These are phyloP conservation scores for Casaregolazyma lundiana DNA, from an alignment of 1,139 yeast genomes.

Conservation along the genomic window DNA sequence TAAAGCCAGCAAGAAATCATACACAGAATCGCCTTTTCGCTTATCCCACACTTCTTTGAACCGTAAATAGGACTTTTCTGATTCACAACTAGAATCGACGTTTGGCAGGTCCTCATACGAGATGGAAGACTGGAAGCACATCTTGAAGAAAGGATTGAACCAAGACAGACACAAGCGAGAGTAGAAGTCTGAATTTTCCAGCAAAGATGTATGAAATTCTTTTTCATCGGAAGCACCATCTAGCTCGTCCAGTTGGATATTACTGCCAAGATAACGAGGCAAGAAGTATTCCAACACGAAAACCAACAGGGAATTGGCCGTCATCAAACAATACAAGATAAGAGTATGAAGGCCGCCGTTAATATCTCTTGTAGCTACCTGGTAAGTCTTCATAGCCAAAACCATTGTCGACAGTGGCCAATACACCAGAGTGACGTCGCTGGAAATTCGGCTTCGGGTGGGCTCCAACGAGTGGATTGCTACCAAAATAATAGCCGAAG, in stretches of 20 bases:
- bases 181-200: constrained; percentile 72
- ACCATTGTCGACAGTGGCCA: constrained; percentile 58
- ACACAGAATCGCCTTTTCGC: constrained; percentile 40
- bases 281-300: constrained; percentile 16
- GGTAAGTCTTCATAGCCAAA: constrained; percentile 44
- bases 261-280: constrained; percentile 14
- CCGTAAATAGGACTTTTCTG: constrained; percentile 42
- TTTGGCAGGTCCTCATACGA: constrained; percentile 73
- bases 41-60: constrained; percentile 57
- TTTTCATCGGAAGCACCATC: constrained; percentile 7
- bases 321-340: constrained; percentile 11
- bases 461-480: constrained; percentile 66
- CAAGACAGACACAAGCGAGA: constrained; percentile 73
- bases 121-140: constrained; percentile 65
- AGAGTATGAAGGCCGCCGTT: constrained; percentile 5
- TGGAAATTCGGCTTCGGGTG: constrained; percentile 57
- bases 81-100: constrained; percentile 58
- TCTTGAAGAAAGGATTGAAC: constrained; percentile 81
- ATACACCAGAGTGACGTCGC: constrained; percentile 61
- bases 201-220: constrained; percentile 16
- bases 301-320: constrained; percentile 8
- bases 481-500: constrained; percentile 47
- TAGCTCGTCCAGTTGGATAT: constrained; percentile 6
- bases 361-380: constrained; percentile 14
- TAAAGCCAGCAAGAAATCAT: constrained; percentile 60